phyloP scores from a whole-genome alignment of 495 filamentous ascomycete species.

The Podospora fimiseda region DNA sequence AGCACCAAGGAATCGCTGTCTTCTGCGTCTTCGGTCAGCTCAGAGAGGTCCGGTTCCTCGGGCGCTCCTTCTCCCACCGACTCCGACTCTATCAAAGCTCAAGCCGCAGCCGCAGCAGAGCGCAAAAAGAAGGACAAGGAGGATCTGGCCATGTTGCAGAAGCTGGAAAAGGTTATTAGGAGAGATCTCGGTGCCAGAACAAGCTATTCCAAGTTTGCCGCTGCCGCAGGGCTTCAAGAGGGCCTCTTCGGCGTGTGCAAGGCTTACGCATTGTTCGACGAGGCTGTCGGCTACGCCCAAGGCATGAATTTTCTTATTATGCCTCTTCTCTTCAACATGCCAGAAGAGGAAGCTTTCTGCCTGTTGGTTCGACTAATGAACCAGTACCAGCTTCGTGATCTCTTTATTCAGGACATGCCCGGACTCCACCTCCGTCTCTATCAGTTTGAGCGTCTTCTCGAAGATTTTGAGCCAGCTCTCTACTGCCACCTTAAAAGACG shows the following conservation, averaged over 20 bases:
- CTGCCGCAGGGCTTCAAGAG: constrained; percentile 84
- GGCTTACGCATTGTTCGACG: constrained; percentile 93
- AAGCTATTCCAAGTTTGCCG: constrained; percentile 91
- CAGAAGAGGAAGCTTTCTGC: constrained; percentile 93
- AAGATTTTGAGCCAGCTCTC: constrained; percentile 88
- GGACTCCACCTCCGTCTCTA: constrained; percentile 89
- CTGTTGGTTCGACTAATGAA: constrained; percentile 93
- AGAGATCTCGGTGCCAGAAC: constrained; percentile 87
- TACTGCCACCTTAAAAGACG: constrained; percentile 91
- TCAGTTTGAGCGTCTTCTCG: constrained; percentile 89
- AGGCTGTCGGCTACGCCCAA: constrained; percentile 91
- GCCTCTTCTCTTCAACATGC: constrained; percentile 98
- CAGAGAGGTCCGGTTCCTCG: constrained; percentile 65
- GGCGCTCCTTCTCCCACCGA: constrained; percentile 53
- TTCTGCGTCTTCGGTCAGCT: constrained; percentile 77
- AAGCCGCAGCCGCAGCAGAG: constrained; percentile 58
- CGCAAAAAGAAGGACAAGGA: constrained; percentile 70
- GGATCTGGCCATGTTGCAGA: constrained; percentile 61
- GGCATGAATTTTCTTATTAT: constrained; percentile 99
- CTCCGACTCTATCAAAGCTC: constrained; percentile 58
- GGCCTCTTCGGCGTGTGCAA: constrained; percentile 93
- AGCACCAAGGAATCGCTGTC: constrained; percentile 60
- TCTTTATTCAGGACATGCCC: constrained; percentile 95
- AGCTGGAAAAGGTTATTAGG: constrained; percentile 86
- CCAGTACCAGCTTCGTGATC: constrained; percentile 84